Evolutionary conservation across 2,329 filamentous ascomycete genomes (phyloP).

Genomic region (Ophiostoma novo-ulmi): DNA sequence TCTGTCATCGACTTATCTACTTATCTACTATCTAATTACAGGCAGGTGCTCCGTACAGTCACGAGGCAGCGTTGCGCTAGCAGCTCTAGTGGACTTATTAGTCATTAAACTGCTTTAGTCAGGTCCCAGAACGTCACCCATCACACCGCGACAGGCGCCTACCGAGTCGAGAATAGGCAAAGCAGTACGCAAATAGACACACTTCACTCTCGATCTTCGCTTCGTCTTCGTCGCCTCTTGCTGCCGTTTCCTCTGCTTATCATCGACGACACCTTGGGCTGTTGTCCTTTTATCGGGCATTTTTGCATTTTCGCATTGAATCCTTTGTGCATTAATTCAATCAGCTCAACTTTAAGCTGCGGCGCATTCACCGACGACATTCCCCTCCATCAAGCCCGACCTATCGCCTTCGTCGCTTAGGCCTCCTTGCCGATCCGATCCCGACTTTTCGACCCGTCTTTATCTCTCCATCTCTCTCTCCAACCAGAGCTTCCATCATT

Average conservation of each 20-base stretch:
- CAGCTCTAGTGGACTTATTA: conserved; percentile 17
- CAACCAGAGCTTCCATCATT: background rate
- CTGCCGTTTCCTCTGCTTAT: background rate
- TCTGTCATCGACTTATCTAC: background rate
- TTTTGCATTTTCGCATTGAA: background rate
- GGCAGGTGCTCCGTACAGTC: conserved; percentile 14
- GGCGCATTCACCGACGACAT: background rate
- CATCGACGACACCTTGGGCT: background rate
- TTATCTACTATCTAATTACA: background rate
- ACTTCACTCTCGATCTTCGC: background rate
- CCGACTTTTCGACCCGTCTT: background rate
- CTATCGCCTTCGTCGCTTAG: background rate
- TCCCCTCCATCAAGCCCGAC: background rate
- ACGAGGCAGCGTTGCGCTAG: conserved; percentile 25
- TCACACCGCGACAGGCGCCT: background rate
- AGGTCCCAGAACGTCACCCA: conserved; percentile 3
- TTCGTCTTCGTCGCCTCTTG: background rate
- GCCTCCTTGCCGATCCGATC: conserved; percentile 2
- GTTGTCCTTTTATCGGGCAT: background rate
- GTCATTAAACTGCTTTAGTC: conserved; percentile 11
- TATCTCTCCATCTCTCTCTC: background rate
- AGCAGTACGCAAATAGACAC: background rate
- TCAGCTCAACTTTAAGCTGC: background rate
- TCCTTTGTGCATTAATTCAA: background rate
- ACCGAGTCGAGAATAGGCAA: background rate